Evolutionary conservation across 495 filamentous ascomycete species (phyloP).

Genomic region (Symbiotaphrina buchneri): DNA sequence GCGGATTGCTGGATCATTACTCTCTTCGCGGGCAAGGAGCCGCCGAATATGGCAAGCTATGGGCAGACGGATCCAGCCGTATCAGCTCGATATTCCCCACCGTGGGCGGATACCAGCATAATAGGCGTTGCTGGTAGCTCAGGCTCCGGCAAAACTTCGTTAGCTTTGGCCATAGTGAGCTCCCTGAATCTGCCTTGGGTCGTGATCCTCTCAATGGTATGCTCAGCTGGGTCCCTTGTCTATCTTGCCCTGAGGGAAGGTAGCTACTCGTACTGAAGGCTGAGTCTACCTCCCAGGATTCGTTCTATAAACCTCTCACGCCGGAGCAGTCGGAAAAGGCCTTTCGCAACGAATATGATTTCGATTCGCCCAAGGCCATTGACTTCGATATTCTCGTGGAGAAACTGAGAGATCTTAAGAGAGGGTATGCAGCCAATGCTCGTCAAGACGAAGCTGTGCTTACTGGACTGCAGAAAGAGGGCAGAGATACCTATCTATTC

Average conservation of each 20-base stretch:
- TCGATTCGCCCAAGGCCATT: conserved; percentile 83
- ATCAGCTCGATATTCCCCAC: conserved; percentile 70
- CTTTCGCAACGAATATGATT: conserved; percentile 82
- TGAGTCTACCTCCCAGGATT: conserved; percentile 37
- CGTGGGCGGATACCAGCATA: conserved; percentile 85
- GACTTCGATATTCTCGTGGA: conserved; percentile 82
- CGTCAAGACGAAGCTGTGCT: not conserved
- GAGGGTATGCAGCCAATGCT: conserved; percentile 39
- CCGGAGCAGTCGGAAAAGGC: conserved; percentile 52
- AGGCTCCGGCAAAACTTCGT: conserved; percentile 90
- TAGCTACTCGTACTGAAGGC: conserved; percentile 1
- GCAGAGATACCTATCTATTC: conserved; percentile 89
- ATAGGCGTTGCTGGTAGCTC: conserved; percentile 93
- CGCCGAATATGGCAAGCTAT: too few species aligned
- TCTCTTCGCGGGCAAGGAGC: too few species aligned
- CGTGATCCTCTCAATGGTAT: conserved; percentile 86
- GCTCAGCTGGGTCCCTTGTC: too few species aligned
- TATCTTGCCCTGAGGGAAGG: not conserved
- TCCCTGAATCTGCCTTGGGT: conserved; percentile 91
- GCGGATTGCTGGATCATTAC: too few species aligned
- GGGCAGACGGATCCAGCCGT: conserved; percentile 15
- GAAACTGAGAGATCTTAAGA: conserved; percentile 61
- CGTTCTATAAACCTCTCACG: conserved; percentile 76
- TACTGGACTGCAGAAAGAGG: conserved; percentile 39
- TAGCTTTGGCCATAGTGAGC: conserved; percentile 76